Evolutionary conservation across 768 basidiomycete genomes (phyloP), one percentile per base, ranked within the genome.

Genomic region (Collybia sp.): DNA sequence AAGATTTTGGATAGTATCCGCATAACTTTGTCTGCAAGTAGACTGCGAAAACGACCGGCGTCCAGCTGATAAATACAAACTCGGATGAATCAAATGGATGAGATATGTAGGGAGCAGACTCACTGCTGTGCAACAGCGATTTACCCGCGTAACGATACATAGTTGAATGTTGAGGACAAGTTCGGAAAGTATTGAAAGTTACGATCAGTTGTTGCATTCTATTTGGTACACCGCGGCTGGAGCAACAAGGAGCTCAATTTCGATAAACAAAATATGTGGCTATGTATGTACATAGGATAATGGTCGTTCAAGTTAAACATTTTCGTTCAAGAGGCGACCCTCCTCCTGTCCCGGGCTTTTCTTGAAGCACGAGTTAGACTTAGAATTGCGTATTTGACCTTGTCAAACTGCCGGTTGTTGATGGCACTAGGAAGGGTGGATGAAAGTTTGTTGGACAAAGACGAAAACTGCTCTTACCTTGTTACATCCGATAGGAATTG

Each of bases 1-100:
- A 53, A 99, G 80, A 73, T 97, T 99, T 62, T 79, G 74, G 61
- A 93, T 85, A 41, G 92, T 93, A 61, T 88, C 87, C 45, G 85
- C 91, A 65, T 98, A 98, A 58, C 79, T 82, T 53, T 69, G 75
- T 57, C 89, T 79, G 55, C 82, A 61, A 37, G 79, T 78, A 54
- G 93, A 88, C 57, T 80, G 77, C 40, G 90, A 83, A 74, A 95
- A 91, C 53, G 84, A 71, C 73, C 93, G 76, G 72, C 80, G 79
- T 73, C 83, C 82, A 58, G 69, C 81, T 83, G 51, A 45, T 40
- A 15, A 48, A 48, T 45, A 45, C 33, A 44, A 42, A 35, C 41
- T 37, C 30, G 43, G 40, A 38, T 33, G 17, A 17, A 34, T 10
- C 1, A 13, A 30, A 1, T 30, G n/a, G 36, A 32, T 4, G 38